Base-by-base conservation (phyloP, 2,329 filamentous ascomycete genomes). In the Curvularia hawaiiensis region DNA sequence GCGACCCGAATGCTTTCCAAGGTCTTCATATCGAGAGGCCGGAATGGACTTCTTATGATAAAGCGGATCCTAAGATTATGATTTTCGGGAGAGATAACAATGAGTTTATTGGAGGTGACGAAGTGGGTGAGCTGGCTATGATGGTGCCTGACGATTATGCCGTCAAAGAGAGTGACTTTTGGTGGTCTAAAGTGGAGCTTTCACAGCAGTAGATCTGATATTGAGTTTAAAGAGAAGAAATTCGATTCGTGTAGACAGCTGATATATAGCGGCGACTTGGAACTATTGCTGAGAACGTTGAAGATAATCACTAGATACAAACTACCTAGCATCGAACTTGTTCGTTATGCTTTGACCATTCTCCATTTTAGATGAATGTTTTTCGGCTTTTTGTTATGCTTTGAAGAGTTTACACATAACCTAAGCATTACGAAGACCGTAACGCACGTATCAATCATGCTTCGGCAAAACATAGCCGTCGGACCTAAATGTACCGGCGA, bases 31-130 rank as follows among this genome's bases (percentile, higher is more conserved):
- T n/a, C 3, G 20, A n/a, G 1, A 44, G 54, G 38, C 69, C 69
- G 0, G 50, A 59, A 10, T 75, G 71, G 72, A 52, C 62, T 26
- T 40, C 58, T 4, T 73, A 63, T 43, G 50, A 56, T 9, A 52
- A 51, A 52, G 33, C 50, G 43, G 24, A 59, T 38, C 24, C 62
- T 38, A 28, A 64, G 57, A 58, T 71, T 59, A 39, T 85, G 65
- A 78, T 88, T 3, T 89, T 89, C 72, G 86, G 85, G 2, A 66
- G 79, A 39, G 85, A 84, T 2, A 88, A 88, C 63, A 79, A 86
- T 62, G 85, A 88, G 75, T 71, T 62, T 67, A 77, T 59, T 64
- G 80, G 60, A 50, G 73, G 71, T 0, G 2, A 43, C 14, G 30
- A 38, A 2, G 41, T 53, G 3, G 56, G 48, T 16, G 62, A 52